Evolutionary conservation across 345 rosid species (phyloP), one percentile per base, ranked within the genome.

Genomic region (Corymbia maculata): DNA sequence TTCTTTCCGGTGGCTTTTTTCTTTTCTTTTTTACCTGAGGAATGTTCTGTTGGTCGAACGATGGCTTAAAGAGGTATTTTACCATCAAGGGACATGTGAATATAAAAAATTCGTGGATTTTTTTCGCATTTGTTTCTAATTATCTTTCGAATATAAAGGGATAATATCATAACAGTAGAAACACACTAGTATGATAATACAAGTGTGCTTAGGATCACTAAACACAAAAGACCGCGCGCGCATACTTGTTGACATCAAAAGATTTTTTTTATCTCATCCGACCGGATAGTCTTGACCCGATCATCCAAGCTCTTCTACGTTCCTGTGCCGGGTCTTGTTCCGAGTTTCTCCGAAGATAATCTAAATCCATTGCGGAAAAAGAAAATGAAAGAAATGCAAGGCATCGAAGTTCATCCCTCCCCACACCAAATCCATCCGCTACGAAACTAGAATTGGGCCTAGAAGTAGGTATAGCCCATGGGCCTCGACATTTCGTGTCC

Each of bases 61-160:
- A 15, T 15, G 0, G 79, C 16, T 44, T 16, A 4, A 15, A 44
- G 22, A 1, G 79, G 12, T 0, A 68, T 32, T 68, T 30, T 21
- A 30, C 0, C 2, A 66, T 32, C 44, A 8, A 8, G 3, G 3
- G 79, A 68, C 11, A 68, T 66, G 14, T 30, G 19, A 66, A 66
- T 4, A 4, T 30, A 3, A 66, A 66, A 1, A 66, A 5, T 66
- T 30, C 3, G 0, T 15, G 21, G 0, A 15, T 8, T 68, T 36
- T 36, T 36, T 68, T 68, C 79, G 32, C 3, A 30, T n/a, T 9
- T 7, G 17, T 14, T 30, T 66, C 5, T 66, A 66, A 66, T 66
- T 14, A 30, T 15, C 1, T 66, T 66, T 15, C 22, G 0, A 66
- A 30, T 30, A 7, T 15, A 2, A 1, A 66, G 10, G 3, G 4